phyloP scores from a whole-genome alignment of 2,329 filamentous ascomycete genomes.

The Fusarium nisikadoi region DNA sequence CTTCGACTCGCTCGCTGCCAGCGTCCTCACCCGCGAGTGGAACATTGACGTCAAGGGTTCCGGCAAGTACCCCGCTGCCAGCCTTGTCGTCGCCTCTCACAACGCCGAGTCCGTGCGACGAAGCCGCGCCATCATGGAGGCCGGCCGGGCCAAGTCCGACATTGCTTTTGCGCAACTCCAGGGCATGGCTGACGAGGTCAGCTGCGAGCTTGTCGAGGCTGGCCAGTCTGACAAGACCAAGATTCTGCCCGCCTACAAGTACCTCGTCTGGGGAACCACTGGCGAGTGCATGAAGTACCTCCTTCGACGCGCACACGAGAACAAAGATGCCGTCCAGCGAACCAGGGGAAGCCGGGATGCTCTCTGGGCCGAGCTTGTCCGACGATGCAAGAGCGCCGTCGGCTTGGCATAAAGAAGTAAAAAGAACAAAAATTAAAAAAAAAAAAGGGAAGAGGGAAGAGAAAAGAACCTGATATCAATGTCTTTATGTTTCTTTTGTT shows the following conservation, averaged over 20 bases:
- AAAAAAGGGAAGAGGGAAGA: constrained; percentile 14
- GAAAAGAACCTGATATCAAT: constrained; percentile 38
- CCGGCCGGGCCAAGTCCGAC: constrained; percentile 53
- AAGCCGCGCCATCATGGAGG: constrained; percentile 63
- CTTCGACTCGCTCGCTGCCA: constrained; percentile 77
- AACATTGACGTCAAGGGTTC: constrained; percentile 49
- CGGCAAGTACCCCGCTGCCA: constrained; percentile 64
- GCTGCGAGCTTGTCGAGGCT: constrained; percentile 66
- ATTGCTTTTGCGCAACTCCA: constrained; percentile 75
- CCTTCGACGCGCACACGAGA: constrained; percentile 71
- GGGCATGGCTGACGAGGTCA: constrained; percentile 96
- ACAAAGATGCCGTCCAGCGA: constrained; percentile 74
- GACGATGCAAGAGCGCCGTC: constrained; percentile 60
- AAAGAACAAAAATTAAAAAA: neutral
- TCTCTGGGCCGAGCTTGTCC: constrained; percentile 69
- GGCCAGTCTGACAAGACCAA: constrained; percentile 45
- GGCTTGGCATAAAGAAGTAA: constrained; percentile 46
- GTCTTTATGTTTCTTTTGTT: constrained; percentile 35
- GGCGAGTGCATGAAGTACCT: constrained; percentile 90
- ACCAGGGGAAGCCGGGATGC: constrained; percentile 71
- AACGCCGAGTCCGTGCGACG: constrained; percentile 77
- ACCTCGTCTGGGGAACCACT: constrained; percentile 75
- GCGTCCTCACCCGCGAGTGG: constrained; percentile 69
- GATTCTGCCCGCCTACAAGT: constrained; percentile 73
- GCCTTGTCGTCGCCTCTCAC: constrained; percentile 83